phyloP scores from a whole-genome alignment of 371 early-diverging fungal species.

The Mortierella sp. region DNA sequence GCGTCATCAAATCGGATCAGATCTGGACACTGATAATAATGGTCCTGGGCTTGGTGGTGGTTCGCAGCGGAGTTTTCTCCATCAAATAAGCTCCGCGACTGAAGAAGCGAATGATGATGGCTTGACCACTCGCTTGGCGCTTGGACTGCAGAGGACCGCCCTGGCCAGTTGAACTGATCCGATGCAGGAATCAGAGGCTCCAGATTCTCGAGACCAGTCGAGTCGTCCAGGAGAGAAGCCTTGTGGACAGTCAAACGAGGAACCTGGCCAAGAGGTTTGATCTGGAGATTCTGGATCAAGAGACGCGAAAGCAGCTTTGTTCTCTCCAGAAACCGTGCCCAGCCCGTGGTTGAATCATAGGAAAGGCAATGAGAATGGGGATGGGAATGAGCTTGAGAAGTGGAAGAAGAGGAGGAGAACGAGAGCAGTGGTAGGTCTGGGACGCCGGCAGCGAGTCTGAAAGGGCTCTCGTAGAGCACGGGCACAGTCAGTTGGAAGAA shows the following conservation, averaged over 20 bases:
- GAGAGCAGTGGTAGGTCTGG: neutral
- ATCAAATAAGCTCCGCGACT: no score
- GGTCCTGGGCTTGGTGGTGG: neutral
- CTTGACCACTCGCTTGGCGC: constrained; percentile 13
- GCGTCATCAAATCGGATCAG: constrained; percentile 30
- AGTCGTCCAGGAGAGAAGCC: constrained; percentile 18
- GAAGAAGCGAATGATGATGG: no score
- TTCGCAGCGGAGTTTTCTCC: no score
- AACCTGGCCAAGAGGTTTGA: constrained; percentile 3
- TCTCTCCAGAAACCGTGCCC: constrained; percentile 14
- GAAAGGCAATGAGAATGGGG: neutral
- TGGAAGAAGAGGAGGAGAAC: neutral
- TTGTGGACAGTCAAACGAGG: neutral
- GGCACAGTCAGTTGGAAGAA: constrained; percentile 41
- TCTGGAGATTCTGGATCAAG: constrained; percentile 25
- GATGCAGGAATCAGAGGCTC: constrained; percentile 17
- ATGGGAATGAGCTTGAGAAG: neutral
- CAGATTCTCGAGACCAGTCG: constrained; percentile 7
- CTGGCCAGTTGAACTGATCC: neutral
- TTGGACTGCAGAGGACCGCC: neutral
- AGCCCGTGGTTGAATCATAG: neutral
- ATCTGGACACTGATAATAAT: constrained; percentile 8
- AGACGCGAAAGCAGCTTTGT: constrained; percentile 23
- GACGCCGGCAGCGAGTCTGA: constrained; percentile 22
- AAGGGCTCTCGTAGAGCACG: constrained; percentile 43